Conservation (phyloP, 2,329 filamentous ascomycete genomes). For the Sporothrix brasiliensis region DNA sequence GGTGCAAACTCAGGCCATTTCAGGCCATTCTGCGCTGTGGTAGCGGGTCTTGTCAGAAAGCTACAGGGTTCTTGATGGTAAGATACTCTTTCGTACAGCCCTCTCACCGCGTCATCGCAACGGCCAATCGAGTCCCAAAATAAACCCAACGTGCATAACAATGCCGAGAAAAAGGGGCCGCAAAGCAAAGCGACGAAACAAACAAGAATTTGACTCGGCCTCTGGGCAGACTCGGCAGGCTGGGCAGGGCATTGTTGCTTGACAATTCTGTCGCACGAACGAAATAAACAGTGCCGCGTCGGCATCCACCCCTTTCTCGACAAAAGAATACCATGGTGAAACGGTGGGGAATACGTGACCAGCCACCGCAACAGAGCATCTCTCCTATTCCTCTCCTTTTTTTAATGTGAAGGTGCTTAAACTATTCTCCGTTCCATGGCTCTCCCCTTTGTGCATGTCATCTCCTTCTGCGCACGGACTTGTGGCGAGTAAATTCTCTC, state of each 20-base stretch:
- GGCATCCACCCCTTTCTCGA: not conserved
- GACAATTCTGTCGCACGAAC: not conserved
- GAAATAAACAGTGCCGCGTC: not conserved
- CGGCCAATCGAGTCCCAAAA: conserved; percentile 12
- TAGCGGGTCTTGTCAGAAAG: conserved; percentile 10
- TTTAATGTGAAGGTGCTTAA: no score
- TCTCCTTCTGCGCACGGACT: no score
- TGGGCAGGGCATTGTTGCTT: conserved; percentile 1
- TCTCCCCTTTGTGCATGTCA: no score
- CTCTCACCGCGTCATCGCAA: not conserved
- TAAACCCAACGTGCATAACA: conserved; percentile 21
- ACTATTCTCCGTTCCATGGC: no score
- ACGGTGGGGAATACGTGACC: no score
- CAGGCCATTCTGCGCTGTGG: conserved; percentile 8
- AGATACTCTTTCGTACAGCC: no score
- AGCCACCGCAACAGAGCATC: no score
- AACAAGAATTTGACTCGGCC: not conserved
- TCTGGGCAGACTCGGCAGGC: not conserved
- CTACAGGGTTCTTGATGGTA: not conserved
- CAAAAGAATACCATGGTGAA: not conserved
- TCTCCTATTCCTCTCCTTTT: no score
- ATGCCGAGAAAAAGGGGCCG: conserved; percentile 14
- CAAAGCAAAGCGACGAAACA: conserved; percentile 1
- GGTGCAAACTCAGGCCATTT: no score
- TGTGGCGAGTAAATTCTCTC: no score